Base-by-base conservation (phyloP, 495 filamentous ascomycete species). In the Podospora tetraspora region DNA sequence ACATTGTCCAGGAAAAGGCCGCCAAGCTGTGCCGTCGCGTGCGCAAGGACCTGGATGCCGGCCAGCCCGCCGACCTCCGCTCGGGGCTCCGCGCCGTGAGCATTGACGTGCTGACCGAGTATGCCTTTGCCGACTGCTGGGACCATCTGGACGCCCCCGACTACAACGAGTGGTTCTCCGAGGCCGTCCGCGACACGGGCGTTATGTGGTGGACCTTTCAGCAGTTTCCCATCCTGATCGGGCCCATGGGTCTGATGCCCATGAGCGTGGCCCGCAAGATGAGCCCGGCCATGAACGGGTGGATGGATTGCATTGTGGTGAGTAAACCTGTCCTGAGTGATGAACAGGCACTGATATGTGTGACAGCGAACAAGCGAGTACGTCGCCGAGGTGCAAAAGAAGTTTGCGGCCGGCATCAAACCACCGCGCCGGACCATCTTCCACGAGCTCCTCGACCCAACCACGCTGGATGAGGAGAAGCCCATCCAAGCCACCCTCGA, bases 61-160 rank as follows among this genome's bases (percentile, higher is more conserved):
- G 52, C 68, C 9, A 12, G 74, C 13, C 57, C 52, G 24, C 59
- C 77, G 27, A 72, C 69, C 56, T 60, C 63, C 27, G 79, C 70
- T 16, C 57, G 75, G 78, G 69, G 66, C 73, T 27, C 76, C 77
- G 27, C 52, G 63, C 68, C n/a, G 57, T 84, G 7, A 77, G 82
- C n/a, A 72, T 74, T 22, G 82, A 84, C 64, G 72, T 84, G 58
- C 77, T 84, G 34, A 81, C 77, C 24, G 77, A 81, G 64, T 84
- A 83, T 67, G 73, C 77, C 1, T 83, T 84, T 62, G 78, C 72
- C 24, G 68, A 73, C 59, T 73, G 73, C 63, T 77, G 78, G 29
- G 59, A 74, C 64, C 70, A 74, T 16, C 73, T 79, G 9, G 68
- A 66, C 19, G 43, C 30, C 16, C 64, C 65, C 29, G 68, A 68